Conservation (phyloP, 495 filamentous ascomycete species). For the Cairneyella variabilis region DNA sequence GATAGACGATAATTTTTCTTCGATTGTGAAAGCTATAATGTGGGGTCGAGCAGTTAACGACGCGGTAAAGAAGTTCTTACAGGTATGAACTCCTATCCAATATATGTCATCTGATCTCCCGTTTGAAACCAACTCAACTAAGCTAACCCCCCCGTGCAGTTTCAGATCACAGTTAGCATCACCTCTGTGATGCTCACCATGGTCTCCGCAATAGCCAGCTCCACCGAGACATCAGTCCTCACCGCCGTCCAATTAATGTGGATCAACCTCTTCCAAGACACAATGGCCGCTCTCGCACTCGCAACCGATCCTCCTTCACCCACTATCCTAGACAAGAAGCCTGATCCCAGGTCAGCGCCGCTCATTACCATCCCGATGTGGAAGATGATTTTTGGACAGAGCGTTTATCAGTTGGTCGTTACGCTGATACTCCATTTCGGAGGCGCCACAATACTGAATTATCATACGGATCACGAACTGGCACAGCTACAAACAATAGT, state of each 20-base stretch:
- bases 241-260: slow-evolving; percentile 82
- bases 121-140: too few relatives aligned
- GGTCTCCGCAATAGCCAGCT: slow-evolving; percentile 67
- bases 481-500: slow-evolving; percentile 60
- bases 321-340: slow-evolving; percentile 56
- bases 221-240: slow-evolving; percentile 61
- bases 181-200: slow-evolving; percentile 79
- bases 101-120: slow-evolving; percentile 88
- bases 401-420: slow-evolving; percentile 76
- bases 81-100: slow-evolving; percentile 45
- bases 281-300: slow-evolving; percentile 86
- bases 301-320: slow-evolving; percentile 78
- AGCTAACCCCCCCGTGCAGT: too few relatives aligned
- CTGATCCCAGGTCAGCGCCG: slow-evolving; percentile 72
- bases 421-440: slow-evolving; percentile 75
- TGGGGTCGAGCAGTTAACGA: slow-evolving; percentile 91
- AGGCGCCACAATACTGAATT: slow-evolving; percentile 59
- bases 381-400: slow-evolving; percentile 91
- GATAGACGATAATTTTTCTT: slow-evolving; percentile 90
- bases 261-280: slow-evolving; percentile 92
- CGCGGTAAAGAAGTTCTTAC: slow-evolving; percentile 82
- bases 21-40: slow-evolving; percentile 81
- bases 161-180: slow-evolving; percentile 86
- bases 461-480: slow-evolving; percentile 36
- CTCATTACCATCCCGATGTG: slow-evolving; percentile 81